Base-by-base conservation (phyloP, 2,329 filamentous ascomycete genomes). In the Achaetomium macrosporum region DNA sequence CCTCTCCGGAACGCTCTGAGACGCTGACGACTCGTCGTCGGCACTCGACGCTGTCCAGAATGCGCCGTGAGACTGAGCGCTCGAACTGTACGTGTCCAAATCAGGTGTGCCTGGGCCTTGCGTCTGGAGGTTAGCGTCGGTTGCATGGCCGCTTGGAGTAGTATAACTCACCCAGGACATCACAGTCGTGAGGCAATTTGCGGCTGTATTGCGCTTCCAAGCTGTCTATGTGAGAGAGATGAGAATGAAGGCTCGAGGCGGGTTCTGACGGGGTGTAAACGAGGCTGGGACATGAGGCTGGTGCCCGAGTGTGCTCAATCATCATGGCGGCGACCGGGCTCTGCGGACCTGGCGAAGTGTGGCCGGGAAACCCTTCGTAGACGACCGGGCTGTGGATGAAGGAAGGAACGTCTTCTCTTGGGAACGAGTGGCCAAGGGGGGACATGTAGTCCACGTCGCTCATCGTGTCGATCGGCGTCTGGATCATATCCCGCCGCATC, bases 361-460 rank as follows among this genome's bases (percentile, higher is more conserved):
- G 76, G 50, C 69, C 69, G 3, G 74, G 71, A 59, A 77, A 83
- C 61, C 69, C 75, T 53, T 83, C 80, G 64, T 83, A 84, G 51
- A 78, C 71, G 4, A 72, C 71, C 5, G 80, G 78, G 66, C 77
- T 82, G 62, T 78, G 73, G 52, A 80, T 50, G 29, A 49, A 63
- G 5, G 55, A 29, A 2, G 60, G 57, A 20, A 81, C 68, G 17
- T 84, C 80, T 29, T 84, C 80, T 57, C 78, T 64, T 1, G 69
- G 69, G 57, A 75, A 78, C 2, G 75, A 71, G 48, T 82, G 80
- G 65, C 74, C 76, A 58, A 84, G 72, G 9, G 79, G 68, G 56
- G 76, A 76, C 71, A 82, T 57, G 68, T 84, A 84, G 62, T 84
- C 81, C 54, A 79, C 75, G 25, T 84, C 81, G 63, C 79, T 83